These are phyloP conservation scores for Candida pseudoviswanathii DNA, from an alignment of 1,139 yeast genomes.

Conservation along the genomic window DNA sequence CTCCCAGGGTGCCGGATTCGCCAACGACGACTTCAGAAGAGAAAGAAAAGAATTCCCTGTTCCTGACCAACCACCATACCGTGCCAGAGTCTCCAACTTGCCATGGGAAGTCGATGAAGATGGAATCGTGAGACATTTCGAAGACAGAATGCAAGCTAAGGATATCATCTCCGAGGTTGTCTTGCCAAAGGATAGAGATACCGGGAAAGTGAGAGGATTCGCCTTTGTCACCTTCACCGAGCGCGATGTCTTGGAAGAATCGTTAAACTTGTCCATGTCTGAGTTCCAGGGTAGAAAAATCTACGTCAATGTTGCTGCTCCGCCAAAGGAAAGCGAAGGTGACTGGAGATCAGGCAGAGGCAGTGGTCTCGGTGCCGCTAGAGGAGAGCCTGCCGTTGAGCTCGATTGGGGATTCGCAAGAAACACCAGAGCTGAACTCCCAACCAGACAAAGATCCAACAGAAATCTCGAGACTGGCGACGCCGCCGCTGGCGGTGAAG, in stretches of 20 bases:
- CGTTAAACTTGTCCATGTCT: slow-evolving; percentile 64
- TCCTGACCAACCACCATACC: slow-evolving; percentile 91
- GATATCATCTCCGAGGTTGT: slow-evolving; percentile 60
- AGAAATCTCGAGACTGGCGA: slow-evolving; percentile 19
- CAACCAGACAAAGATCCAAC: slow-evolving; percentile 43
- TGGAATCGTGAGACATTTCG: slow-evolving; percentile 66
- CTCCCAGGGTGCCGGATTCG: slow-evolving; percentile 8
- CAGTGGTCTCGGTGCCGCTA: neutral
- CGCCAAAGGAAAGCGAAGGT: slow-evolving; percentile 55
- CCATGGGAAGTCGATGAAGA: slow-evolving; percentile 81
- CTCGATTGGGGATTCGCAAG: slow-evolving; percentile 54
- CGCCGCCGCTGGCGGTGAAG: slow-evolving; percentile 13
- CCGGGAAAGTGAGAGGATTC: slow-evolving; percentile 74
- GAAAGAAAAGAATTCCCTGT: slow-evolving; percentile 75
- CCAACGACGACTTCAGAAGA: slow-evolving; percentile 19
- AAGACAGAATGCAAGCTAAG: slow-evolving; percentile 54
- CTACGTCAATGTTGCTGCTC: slow-evolving; percentile 89
- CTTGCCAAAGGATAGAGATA: slow-evolving; percentile 68
- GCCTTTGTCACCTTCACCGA: slow-evolving; percentile 82
- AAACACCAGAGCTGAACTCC: slow-evolving; percentile 27
- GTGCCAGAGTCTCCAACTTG: slow-evolving; percentile 83
- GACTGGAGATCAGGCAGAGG: slow-evolving; percentile 51
- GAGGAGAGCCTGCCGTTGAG: slow-evolving; percentile 41
- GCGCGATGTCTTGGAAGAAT: slow-evolving; percentile 67
- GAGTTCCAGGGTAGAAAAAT: slow-evolving; percentile 76